A percentile compares a stretch with the other conserved stretches of the same genome.
These are phyloP conservation scores for Scheffersomyces illinoinensis DNA, from an alignment of 1,139 yeast species.

Conservation along the genomic window DNA sequence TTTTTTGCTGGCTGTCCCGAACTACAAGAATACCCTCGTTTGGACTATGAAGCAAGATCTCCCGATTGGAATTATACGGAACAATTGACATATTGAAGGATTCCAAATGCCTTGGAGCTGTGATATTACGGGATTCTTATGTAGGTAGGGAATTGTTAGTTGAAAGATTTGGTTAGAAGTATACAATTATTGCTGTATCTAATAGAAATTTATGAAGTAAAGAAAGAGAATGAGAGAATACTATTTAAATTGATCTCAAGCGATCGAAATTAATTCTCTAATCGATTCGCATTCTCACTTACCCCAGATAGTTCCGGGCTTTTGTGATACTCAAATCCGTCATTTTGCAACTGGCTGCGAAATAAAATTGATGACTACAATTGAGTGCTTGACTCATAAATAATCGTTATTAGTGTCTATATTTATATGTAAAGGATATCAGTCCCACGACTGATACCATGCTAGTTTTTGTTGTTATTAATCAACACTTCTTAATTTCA, in stretches of 20 bases:
- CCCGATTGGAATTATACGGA: constrained; percentile 35
- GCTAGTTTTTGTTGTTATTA: neutral
- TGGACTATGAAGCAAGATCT: constrained; percentile 40
- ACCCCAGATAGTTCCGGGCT: neutral
- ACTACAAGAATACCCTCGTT: constrained; percentile 44
- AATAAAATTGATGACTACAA: neutral
- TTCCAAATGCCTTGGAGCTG: neutral
- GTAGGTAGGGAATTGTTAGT: neutral
- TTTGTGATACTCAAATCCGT: neutral
- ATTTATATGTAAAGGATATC: neutral
- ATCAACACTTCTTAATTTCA: constrained; percentile 24
- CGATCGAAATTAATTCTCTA: too few species aligned
- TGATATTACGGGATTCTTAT: neutral
- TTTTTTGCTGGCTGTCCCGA: constrained; percentile 42
- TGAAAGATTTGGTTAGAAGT: too few species aligned
- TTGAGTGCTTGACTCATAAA: neutral
- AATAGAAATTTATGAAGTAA: neutral
- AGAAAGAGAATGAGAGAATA: neutral
- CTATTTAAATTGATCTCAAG: neutral
- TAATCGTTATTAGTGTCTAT: neutral
- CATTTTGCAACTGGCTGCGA: neutral
- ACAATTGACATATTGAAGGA: constrained; percentile 34
- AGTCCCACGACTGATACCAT: neutral
- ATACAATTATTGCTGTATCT: neutral
- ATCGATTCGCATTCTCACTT: neutral